These are phyloP conservation scores for Durotheca rogersii DNA, from an alignment of 495 filamentous ascomycete genomes.

Conservation along the genomic window DNA sequence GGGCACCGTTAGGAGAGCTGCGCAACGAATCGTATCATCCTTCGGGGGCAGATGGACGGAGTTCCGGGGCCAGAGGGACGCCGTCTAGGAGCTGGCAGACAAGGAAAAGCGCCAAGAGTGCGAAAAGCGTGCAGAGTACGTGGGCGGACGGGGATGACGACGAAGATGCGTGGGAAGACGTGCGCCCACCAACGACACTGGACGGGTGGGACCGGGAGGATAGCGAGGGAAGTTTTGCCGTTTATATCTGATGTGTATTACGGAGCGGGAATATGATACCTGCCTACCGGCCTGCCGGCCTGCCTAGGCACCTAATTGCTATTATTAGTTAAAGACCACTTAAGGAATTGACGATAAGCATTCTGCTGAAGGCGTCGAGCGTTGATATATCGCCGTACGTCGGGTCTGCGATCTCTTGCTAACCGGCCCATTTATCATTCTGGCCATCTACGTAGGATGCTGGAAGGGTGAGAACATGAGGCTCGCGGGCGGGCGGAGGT, in stretches of 20 bases:
- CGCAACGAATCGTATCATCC: slow-evolving; percentile 11
- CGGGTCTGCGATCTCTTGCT: too few species aligned
- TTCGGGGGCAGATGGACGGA: not conserved
- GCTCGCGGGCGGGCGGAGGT: too few species aligned
- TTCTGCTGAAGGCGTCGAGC: too few species aligned
- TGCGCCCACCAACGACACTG: slow-evolving; percentile 29
- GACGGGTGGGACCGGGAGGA: slow-evolving; percentile 26
- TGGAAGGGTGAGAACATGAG: too few species aligned
- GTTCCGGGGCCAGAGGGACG: slow-evolving; percentile 2
- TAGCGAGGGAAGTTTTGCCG: slow-evolving; percentile 34
- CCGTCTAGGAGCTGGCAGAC: slow-evolving; percentile 21
- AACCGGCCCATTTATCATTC: too few species aligned
- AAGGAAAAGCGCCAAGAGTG: slow-evolving; percentile 25
- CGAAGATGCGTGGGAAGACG: slow-evolving; percentile 34
- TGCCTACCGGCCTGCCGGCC: too few species aligned
- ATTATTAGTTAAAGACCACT: slow-evolving; percentile 4
- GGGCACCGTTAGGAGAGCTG: slow-evolving; percentile 13
- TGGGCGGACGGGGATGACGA: slow-evolving; percentile 28
- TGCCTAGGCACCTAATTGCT: slow-evolving; percentile 13
- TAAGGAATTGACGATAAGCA: too few species aligned
- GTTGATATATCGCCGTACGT: too few species aligned
- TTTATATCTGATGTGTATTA: slow-evolving; percentile 31
- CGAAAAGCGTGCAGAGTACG: slow-evolving; percentile 25
- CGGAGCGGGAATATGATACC: slow-evolving; percentile 19
- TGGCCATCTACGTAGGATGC: too few species aligned